phyloP scores from a whole-genome alignment of 495 filamentous ascomycete species.

The Trichoderma parareesei region DNA sequence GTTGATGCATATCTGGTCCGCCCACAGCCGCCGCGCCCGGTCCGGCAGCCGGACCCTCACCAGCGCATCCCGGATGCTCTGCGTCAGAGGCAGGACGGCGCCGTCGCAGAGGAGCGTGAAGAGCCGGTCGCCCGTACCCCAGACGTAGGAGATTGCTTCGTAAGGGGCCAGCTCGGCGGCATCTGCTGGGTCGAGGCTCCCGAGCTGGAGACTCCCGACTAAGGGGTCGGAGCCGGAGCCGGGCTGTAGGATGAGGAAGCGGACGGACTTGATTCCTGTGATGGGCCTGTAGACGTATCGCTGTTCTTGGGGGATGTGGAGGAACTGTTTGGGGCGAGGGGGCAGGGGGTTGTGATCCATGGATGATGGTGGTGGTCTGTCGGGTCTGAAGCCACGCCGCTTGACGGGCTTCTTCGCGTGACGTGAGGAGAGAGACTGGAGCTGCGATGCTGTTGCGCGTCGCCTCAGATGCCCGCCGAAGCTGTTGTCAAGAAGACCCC shows the following conservation, averaged over 20 bases:
- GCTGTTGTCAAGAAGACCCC: neutral
- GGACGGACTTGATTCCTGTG: neutral
- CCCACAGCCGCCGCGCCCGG: slow-evolving; percentile 15
- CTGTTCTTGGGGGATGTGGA: neutral
- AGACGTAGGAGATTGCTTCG: slow-evolving; percentile 12
- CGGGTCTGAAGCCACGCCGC: neutral
- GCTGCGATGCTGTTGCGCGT: neutral
- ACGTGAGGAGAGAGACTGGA: neutral
- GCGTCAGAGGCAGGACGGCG: slow-evolving; percentile 6
- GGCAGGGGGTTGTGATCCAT: neutral
- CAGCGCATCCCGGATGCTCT: slow-evolving; percentile 12
- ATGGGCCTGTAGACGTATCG: neutral
- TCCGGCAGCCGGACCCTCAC: slow-evolving; percentile 2
- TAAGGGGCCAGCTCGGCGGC: neutral
- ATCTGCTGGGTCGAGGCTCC: neutral
- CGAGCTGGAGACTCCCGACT: neutral
- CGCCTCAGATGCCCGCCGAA: neutral
- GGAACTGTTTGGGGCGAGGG: neutral
- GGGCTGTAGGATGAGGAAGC: neutral
- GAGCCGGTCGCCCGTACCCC: neutral
- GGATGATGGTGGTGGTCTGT: neutral
- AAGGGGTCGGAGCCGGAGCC: neutral
- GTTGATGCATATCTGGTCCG: slow-evolving; percentile 35
- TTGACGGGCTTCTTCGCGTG: neutral
- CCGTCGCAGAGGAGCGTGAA: neutral